Conservation (phyloP, 305 asterid species). For the Fraxinus baroniana region DNA sequence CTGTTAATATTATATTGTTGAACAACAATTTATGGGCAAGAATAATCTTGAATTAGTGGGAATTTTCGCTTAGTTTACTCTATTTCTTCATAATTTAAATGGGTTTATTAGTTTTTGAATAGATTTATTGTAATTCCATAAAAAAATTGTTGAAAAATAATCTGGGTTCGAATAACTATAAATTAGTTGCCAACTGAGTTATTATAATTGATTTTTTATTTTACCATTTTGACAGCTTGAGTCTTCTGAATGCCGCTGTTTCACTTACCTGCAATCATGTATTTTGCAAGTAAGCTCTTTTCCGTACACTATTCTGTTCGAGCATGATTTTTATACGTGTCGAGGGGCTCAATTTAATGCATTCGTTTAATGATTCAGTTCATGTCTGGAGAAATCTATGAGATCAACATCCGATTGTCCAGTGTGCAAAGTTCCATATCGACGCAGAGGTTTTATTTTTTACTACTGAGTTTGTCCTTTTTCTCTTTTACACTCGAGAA, state of each 20-base stretch:
- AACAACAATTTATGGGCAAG: neutral
- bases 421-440: slow-evolving; percentile 85
- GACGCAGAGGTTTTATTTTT: slow-evolving; percentile 66
- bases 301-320: neutral
- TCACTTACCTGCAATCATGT: slow-evolving; percentile 91
- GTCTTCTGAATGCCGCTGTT: slow-evolving; percentile 70
- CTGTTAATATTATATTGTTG: neutral
- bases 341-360: slow-evolving; percentile 10
- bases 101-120: neutral
- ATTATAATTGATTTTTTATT: neutral
- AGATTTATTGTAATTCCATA: neutral
- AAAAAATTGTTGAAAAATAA: neutral
- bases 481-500: no score
- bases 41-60: neutral
- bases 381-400: slow-evolving; percentile 80
- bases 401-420: slow-evolving; percentile 75
- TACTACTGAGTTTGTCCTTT: neutral
- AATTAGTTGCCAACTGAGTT: neutral
- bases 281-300: slow-evolving; percentile 72
- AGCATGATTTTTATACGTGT: neutral
- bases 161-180: neutral
- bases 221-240: slow-evolving; percentile 52
- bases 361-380: slow-evolving; percentile 38
- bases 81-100: neutral
- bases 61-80: neutral